Base-by-base conservation (phyloP, 352 stramenopile genomes). In the Phytophthora pseudosyringae region DNA sequence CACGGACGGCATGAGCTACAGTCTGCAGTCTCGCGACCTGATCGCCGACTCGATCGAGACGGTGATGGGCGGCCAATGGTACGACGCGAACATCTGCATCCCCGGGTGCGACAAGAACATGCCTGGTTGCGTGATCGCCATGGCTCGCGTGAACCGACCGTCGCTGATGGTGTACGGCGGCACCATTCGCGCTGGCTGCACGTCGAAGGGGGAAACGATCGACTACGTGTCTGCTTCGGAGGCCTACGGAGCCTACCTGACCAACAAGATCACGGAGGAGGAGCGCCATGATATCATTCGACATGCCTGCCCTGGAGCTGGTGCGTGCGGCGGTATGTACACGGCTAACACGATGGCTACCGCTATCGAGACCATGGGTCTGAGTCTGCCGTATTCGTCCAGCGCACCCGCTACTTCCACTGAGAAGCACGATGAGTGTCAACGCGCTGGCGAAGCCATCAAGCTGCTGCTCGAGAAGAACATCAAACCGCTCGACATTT, bases 71-170 rank as follows among this genome's bases (percentile, higher is more conserved):
- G 97, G 91, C 25, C 97, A 99, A 71, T 99, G 97, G 97, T 99
- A 99, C 73, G 97, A 99, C 81, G 97, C 81, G 59, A 94, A 98
- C 62, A 98, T 99, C 65, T 97, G 96, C 32, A 90, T 99, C 51
- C 97, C 97, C 0, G 97, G 97, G 29, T 99, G 97, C 65, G 97
- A 99, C 84, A 99, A 99, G 86, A 99, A 99, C 85, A 99, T 99
- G 97, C 97, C 97, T 2, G 97, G 97, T 12, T 98, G 94, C 69
- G 79, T 99, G 31, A 99, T 99, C 66, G 97, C 97, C 55, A 99
- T 99, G 97, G 97, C 94, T 49, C 88, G 97, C 47, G 82, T 99
- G 65, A 99, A 99, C 80, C 89, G 97, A 25, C 97, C 97, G 12
- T 88, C 89, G 58, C 89, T 99, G 51, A 99, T 99, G 96, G 90